Evolutionary conservation across 1,284 basidiomycete species (phyloP), one percentile per base, ranked within the genome.

Genomic region (Ganoderma meredithae): DNA sequence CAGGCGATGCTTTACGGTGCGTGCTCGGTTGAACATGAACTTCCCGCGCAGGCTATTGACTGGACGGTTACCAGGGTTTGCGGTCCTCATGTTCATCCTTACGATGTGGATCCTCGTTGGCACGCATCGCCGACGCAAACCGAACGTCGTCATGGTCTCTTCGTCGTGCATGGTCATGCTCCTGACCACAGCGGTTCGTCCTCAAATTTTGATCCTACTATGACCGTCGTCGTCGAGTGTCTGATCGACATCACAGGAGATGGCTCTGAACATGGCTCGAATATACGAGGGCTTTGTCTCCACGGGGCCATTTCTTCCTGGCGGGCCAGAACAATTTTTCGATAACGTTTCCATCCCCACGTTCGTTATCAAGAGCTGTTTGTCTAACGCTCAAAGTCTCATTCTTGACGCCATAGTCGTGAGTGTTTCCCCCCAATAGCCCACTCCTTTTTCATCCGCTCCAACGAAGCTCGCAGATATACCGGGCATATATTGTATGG

Each of bases 331-430:
- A 25, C 49, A 60, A 3, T 81, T 68, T 65, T 79, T 81, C 64
- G 68, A 60, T 4, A 64, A 77, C 43, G 63, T 73, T 27, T 68
- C 78, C 2, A 66, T 76, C 15, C 71, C 69, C 65, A 79, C 78
- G 25, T 79, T 66, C 52, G 58, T 66, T 31, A 40, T 62, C 62
- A 78, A 78, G 72, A 77, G 69, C 64, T 71, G 66, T 22, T 43
- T 82, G n/a, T 81, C 76, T 39, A 70, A 72, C n/a, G 68, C 74
- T 27, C 80, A 81, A 60, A 81, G 79, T 0, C 69, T 81, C 1
- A 69, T 80, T 13, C 76, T 79, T 5, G 79, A 81, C 47, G 75
- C 71, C 25, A 75, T 81, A 10, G 68, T 81, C 17, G 79, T 80
- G 53, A 56, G 77, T 71, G 56, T 19, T 52, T 27, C 43, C 10